A percentile compares a stretch with the other conserved stretches of the same genome.
phyloP scores from a whole-genome alignment of 2,329 filamentous ascomycete genomes.

The Colletotrichum neosansevieriae region DNA sequence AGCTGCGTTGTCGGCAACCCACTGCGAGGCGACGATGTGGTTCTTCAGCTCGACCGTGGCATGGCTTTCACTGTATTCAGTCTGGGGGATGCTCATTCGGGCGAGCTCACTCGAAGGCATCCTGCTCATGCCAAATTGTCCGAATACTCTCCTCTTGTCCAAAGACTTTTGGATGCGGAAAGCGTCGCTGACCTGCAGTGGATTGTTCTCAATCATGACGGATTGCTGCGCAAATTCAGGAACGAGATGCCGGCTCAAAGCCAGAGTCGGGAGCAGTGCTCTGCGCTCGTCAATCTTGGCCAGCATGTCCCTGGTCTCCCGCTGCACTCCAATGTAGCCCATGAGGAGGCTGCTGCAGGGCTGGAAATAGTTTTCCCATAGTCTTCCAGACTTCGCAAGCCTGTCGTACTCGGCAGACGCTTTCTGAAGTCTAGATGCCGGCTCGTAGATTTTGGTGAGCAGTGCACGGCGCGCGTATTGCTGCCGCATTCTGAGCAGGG shows the following conservation, averaged over 20 bases:
- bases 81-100: background rate
- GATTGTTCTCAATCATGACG: constrained; percentile 43
- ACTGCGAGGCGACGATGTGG: constrained; percentile 43
- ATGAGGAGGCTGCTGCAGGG: constrained; percentile 34
- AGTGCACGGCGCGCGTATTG: constrained; percentile 16
- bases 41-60: constrained; percentile 41
- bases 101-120: constrained; percentile 21
- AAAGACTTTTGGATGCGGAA: constrained; percentile 36
- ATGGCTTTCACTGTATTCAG: background rate
- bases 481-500: background rate
- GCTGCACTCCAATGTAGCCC: constrained; percentile 21
- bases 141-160: constrained; percentile 1
- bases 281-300: constrained; percentile 31
- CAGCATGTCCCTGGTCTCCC: constrained; percentile 5
- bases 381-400: constrained; percentile 41
- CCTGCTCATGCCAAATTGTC: constrained; percentile 13
- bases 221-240: constrained; percentile 43
- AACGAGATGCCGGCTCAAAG: constrained; percentile 34
- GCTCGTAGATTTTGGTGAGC: constrained; percentile 31
- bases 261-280: constrained; percentile 13
- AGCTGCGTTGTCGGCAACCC: constrained; percentile 40
- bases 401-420: constrained; percentile 39
- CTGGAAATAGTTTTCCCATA: constrained; percentile 44
- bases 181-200: constrained; percentile 30
- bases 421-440: constrained; percentile 20